Percentiles rank a stretch among this genome's conserved stretches.
phyloP scores from a whole-genome alignment of 192 early-diverging fungal species.

The Coemansia sp. region DNA sequence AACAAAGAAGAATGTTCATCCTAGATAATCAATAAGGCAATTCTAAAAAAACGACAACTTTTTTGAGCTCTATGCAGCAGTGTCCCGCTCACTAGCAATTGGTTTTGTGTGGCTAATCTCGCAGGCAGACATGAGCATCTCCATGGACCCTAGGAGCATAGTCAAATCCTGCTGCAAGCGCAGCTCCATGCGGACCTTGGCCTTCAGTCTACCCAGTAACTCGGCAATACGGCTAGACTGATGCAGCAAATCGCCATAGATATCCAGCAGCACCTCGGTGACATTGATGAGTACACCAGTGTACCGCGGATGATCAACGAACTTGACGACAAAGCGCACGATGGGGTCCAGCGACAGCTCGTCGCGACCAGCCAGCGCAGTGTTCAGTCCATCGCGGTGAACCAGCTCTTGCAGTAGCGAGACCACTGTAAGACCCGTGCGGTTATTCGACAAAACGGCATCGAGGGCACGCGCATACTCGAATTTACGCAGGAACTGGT shows the following conservation, averaged over 20 bases:
- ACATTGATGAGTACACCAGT: conserved; percentile 79
- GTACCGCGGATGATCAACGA: conserved; percentile 83
- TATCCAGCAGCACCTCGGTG: conserved; percentile 68
- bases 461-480: conserved; percentile 91
- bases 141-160: conserved; percentile 83
- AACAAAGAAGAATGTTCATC: neutral
- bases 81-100: neutral
- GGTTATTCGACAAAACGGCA: conserved; percentile 71
- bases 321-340: conserved; percentile 76
- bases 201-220: conserved; percentile 64
- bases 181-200: conserved; percentile 81
- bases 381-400: conserved; percentile 77
- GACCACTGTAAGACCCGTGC: conserved; percentile 65
- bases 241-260: conserved; percentile 79
- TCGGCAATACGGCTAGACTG: conserved; percentile 84
- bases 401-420: conserved; percentile 89
- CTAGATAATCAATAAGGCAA: neutral
- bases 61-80: conserved; percentile 1
- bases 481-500: conserved; percentile 82
- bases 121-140: conserved; percentile 66
- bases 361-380: conserved; percentile 84
- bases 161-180: conserved; percentile 74
- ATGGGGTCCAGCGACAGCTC: conserved; percentile 86
- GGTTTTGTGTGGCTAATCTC: conserved; percentile 29
- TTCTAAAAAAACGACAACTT: neutral